These are phyloP conservation scores for Macadamia integrifolia DNA, from an alignment of 164 flowering plant genomes.

Conservation along the genomic window DNA sequence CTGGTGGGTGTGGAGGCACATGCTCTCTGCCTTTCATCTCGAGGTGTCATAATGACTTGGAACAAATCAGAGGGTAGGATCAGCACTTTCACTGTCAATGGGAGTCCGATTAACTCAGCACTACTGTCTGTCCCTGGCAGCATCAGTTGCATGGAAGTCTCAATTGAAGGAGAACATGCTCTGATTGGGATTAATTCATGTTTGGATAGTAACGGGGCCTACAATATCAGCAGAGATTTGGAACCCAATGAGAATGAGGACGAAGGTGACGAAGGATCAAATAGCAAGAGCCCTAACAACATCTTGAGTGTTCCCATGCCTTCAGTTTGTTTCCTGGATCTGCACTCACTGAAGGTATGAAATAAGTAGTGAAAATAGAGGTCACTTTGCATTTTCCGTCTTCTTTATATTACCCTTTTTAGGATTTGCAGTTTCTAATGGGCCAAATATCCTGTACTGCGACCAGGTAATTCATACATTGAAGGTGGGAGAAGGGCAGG, in stretches of 20 bases:
- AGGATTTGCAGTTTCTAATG: neutral
- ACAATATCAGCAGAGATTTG: slow-evolving; percentile 13
- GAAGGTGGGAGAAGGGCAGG: slow-evolving; percentile 72
- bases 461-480: slow-evolving; percentile 68
- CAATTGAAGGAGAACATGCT: slow-evolving; percentile 64
- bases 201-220: slow-evolving; percentile 26
- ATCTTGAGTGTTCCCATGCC: slow-evolving; percentile 49
- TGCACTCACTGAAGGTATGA: slow-evolving; percentile 69
- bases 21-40: slow-evolving; percentile 65
- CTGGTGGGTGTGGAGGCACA: slow-evolving; percentile 69
- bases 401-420: neutral
- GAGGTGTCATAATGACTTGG: slow-evolving; percentile 81
- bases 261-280: slow-evolving; percentile 19
- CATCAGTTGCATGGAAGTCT: slow-evolving; percentile 85
- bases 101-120: slow-evolving; percentile 53
- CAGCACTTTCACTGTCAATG: slow-evolving; percentile 69
- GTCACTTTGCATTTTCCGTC: neutral
- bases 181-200: slow-evolving; percentile 59
- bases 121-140: slow-evolving; percentile 43
- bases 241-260: slow-evolving; percentile 1
- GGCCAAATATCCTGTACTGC: neutral
- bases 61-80: slow-evolving; percentile 47
- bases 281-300: slow-evolving; percentile 22
- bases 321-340: slow-evolving; percentile 76
- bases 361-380: neutral